phyloP scores from a whole-genome alignment of 2,329 filamentous ascomycete genomes.

The Chaetomium strumarium region DNA sequence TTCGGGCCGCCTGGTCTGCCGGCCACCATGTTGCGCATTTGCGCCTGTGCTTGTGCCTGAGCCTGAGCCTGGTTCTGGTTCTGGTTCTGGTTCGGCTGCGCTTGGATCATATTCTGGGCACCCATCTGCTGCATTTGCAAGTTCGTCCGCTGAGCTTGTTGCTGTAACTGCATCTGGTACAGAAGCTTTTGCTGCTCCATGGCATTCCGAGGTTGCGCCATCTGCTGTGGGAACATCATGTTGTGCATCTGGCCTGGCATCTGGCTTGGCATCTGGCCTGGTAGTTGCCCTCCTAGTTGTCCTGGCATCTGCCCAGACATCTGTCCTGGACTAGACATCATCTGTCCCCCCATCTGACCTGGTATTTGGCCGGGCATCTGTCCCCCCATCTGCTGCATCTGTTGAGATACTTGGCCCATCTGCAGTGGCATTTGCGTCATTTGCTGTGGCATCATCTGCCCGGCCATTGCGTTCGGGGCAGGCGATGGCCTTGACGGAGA shows the following conservation, averaged over 20 bases:
- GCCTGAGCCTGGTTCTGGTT: slow-evolving; percentile 7
- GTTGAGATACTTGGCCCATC: no score
- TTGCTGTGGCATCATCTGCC: slow-evolving; percentile 43
- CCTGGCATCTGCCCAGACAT: slow-evolving; percentile 31
- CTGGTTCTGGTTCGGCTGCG: slow-evolving; percentile 11
- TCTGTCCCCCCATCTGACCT: slow-evolving; percentile 23
- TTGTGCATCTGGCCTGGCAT: slow-evolving; percentile 16
- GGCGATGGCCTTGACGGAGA: slow-evolving; percentile 52
- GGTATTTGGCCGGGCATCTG: slow-evolving; percentile 29
- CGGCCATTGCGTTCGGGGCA: slow-evolving; percentile 46
- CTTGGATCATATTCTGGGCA: slow-evolving; percentile 27
- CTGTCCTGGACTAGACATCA: slow-evolving; percentile 31
- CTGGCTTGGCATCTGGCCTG: slow-evolving; percentile 2
- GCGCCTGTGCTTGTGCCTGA: slow-evolving; percentile 4
- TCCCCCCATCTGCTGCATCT: slow-evolving; percentile 25
- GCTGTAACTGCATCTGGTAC: slow-evolving; percentile 59
- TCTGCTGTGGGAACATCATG: slow-evolving; percentile 34
- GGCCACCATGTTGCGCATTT: slow-evolving; percentile 42
- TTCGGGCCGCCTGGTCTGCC: slow-evolving; percentile 49
- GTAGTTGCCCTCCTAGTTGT: background rate
- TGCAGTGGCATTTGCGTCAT: slow-evolving; percentile 31
- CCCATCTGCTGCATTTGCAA: slow-evolving; percentile 37
- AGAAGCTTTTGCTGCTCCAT: slow-evolving; percentile 70
- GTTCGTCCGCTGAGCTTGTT: slow-evolving; percentile 57
- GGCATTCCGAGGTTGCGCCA: slow-evolving; percentile 44